Evolutionary conservation across 495 filamentous ascomycete species (phyloP).

Genomic region (Annulohypoxylon stygium): DNA sequence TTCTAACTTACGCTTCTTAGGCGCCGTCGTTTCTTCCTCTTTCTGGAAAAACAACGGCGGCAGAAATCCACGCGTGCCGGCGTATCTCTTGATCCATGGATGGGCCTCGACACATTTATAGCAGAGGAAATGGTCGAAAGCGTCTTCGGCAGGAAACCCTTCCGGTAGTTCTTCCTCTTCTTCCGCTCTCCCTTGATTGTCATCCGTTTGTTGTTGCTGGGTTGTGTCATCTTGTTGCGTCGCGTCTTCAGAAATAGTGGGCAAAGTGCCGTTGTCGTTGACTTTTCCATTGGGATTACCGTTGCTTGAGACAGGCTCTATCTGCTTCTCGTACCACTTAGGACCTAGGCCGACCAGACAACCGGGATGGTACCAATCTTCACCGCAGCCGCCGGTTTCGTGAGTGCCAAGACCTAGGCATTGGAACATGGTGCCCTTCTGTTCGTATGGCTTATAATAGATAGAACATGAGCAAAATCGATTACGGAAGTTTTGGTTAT

Average conservation of each 20-base stretch:
- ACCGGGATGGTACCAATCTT: constrained; percentile 99
- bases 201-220: constrained; percentile 39
- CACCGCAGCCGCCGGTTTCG: constrained; percentile 89
- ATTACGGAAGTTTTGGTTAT: constrained; percentile 95
- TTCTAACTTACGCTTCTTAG: constrained; percentile 84
- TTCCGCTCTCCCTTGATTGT: constrained; percentile 44
- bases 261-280: constrained; percentile 45
- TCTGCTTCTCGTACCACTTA: constrained; percentile 67
- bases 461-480: constrained; percentile 91
- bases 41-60: constrained; percentile 68
- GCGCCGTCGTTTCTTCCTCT: constrained; percentile 33
- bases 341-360: constrained; percentile 85
- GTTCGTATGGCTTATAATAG: constrained; percentile 84
- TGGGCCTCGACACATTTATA: constrained; percentile 91
- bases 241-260: constrained; percentile 58
- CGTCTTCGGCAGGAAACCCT: constrained; percentile 88
- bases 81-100: constrained; percentile 94
- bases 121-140: constrained; percentile 91
- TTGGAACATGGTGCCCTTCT: constrained; percentile 99
- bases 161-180: constrained; percentile 71
- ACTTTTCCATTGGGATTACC: constrained; percentile 19
- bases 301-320: constrained; percentile 51
- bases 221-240: constrained; percentile 18
- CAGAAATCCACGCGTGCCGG: constrained; percentile 85
- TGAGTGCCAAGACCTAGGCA: constrained; percentile 87